Percentiles rank a stretch among this genome's conserved stretches.
Conservation (phyloP, 257 asterid genomes). For the Lavandula angustifolia region DNA sequence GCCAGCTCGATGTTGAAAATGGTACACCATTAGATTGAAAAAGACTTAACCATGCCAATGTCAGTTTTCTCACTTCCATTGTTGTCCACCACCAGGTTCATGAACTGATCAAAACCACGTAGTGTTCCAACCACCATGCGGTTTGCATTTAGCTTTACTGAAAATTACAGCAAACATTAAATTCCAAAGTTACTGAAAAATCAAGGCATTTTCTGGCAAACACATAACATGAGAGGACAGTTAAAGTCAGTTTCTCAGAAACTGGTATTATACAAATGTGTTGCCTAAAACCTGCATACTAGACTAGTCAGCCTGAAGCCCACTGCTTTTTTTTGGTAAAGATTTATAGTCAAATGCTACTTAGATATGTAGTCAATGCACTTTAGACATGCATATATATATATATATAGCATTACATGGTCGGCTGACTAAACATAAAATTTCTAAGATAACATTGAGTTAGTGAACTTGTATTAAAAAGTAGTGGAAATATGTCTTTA, state of each 20-base stretch:
- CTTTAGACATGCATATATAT: not conserved
- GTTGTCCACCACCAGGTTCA: conserved; percentile 87
- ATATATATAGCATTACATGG: not conserved
- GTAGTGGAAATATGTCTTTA: too few relatives aligned
- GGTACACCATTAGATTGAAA: not conserved
- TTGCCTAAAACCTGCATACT: not conserved
- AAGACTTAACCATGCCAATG: conserved; percentile 87
- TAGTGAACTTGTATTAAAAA: too few relatives aligned
- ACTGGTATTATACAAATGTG: too few relatives aligned
- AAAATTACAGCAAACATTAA: not conserved
- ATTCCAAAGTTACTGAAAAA: not conserved
- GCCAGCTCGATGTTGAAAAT: not conserved
- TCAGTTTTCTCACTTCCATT: conserved; percentile 86
- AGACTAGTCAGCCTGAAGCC: not conserved
- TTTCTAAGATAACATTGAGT: too few relatives aligned
- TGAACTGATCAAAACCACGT: conserved; percentile 90
- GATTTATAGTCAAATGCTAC: not conserved
- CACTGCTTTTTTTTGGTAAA: not conserved
- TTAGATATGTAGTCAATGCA: not conserved
- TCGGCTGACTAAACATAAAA: not conserved
- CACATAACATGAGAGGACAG: not conserved
- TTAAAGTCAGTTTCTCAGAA: not conserved
- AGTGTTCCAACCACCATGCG: conserved; percentile 85
- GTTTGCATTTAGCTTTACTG: conserved; percentile 85
- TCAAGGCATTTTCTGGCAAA: not conserved